Evolutionary conservation across 257 asterid species (phyloP).

Genomic region (Sherardia arvensis): DNA sequence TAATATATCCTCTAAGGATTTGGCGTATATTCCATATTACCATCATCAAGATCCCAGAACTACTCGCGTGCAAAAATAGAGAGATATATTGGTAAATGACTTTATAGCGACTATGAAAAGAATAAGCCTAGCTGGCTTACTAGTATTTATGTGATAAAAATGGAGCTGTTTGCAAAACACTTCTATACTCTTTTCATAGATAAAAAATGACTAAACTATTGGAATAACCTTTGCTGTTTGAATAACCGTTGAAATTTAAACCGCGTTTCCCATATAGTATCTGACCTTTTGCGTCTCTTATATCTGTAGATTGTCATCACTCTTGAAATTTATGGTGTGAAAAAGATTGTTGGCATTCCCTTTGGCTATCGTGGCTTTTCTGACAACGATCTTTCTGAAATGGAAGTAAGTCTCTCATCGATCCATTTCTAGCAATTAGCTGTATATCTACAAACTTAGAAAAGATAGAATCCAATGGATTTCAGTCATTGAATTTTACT

Average conservation of each 20-base stretch:
- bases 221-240: too few species aligned
- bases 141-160: background rate
- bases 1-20: background rate
- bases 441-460: background rate
- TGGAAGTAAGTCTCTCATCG: constrained; percentile 43
- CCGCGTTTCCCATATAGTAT: background rate
- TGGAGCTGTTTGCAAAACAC: background rate
- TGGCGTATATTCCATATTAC: background rate
- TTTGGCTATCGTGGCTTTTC: constrained; percentile 94
- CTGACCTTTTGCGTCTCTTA: constrained; percentile 10
- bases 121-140: background rate
- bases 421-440: background rate
- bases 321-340: constrained; percentile 87
- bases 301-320: constrained; percentile 72
- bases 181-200: background rate
- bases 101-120: background rate
- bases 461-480: background rate
- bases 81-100: background rate
- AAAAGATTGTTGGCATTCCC: constrained; percentile 76
- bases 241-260: background rate
- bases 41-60: background rate
- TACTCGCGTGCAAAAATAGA: background rate
- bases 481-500: background rate
- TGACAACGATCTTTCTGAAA: constrained; percentile 53
- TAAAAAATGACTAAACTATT: too few species aligned